Evolutionary conservation across 129 eudicot species (phyloP), one percentile per base, ranked within the genome.

Genomic region (Helianthus tuberosus): DNA sequence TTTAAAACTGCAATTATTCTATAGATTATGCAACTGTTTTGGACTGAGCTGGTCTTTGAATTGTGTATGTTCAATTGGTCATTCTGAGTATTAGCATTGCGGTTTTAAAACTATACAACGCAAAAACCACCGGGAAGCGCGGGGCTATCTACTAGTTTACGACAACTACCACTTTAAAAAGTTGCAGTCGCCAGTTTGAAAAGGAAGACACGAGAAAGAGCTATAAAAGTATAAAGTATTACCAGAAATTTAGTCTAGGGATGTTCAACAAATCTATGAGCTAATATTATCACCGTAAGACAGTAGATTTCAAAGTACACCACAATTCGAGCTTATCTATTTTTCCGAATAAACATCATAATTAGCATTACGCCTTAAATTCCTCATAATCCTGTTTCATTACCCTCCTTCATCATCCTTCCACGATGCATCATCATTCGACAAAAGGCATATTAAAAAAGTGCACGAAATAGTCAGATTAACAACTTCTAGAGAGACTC

Each of bases 211-310:
- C 43, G 12, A 0, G 3, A 75, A 6, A 65, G 16, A 20, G 23
- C 23, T 20, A 20, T 20, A 20, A 0, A 20, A 20, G 23, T 20
- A 20, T 20, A 20, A 20, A 20, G 23, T 20, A 20, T 20, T 20
- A 20, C 23, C 15, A 54, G 11, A 54, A 54, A 54, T 2, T 8
- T 54, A 54, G 6, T 12, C 39, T 58, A 17, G 29, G 61, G 29
- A 54, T 15, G 63, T 17, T 57, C 14, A 20, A 23, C 13, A 68
- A 68, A 11, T 47, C 23, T 49, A 68, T 25, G 6, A 59, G 39
- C 46, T 52, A 75, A 17, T 39, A 75, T 6, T 15, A 62, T 61
- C 70, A 47, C 16, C 69, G 59, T 17, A 47, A 9, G n/a, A 10
- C n/a, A 46, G 29, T 0, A 10, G 47, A 12, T 15, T 35, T 64